Conservation (phyloP, 768 basidiomycete species). For the Pisolithus orientalis region DNA sequence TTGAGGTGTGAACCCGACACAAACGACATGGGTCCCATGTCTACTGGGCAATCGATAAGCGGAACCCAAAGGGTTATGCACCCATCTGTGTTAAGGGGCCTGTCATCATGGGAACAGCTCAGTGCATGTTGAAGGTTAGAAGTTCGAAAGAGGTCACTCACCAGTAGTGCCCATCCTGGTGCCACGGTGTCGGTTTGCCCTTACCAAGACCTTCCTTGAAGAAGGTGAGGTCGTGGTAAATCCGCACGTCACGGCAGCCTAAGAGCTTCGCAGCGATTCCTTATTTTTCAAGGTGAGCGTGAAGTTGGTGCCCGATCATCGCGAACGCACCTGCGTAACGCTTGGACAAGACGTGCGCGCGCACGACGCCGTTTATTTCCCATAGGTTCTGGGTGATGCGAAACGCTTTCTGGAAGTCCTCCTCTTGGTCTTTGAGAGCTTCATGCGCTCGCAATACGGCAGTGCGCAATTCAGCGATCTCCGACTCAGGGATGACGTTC, state of each 20-base stretch:
- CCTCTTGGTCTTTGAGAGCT: not conserved
- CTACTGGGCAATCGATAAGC: slow-evolving; percentile 3
- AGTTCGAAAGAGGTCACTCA: not conserved
- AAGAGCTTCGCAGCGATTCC: slow-evolving; percentile 5
- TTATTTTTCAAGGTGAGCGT: not conserved
- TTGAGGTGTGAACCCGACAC: slow-evolving; percentile 3
- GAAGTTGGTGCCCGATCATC: not conserved
- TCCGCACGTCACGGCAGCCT: slow-evolving; percentile 4
- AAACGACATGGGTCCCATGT: slow-evolving; percentile 6
- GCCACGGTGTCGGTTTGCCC: slow-evolving; percentile 1
- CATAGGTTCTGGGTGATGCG: slow-evolving; percentile 3
- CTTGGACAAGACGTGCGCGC: slow-evolving; percentile 4
- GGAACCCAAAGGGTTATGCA: slow-evolving; percentile 6
- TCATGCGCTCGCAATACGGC: slow-evolving; percentile 1
- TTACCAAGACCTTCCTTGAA: slow-evolving; percentile 5
- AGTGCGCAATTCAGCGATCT: slow-evolving; percentile 2
- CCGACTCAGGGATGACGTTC: not conserved
- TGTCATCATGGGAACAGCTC: not conserved
- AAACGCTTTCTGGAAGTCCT: slow-evolving; percentile 5
- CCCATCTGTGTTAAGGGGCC: slow-evolving; percentile 3
- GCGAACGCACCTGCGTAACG: not conserved
- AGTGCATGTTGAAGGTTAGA: not conserved
- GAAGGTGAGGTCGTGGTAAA: slow-evolving; percentile 7
- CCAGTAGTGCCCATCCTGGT: slow-evolving; percentile 2
- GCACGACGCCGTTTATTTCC: slow-evolving; percentile 4